Conservation (phyloP, 352 stramenopile species). For the Phytophthora sojae region DNA sequence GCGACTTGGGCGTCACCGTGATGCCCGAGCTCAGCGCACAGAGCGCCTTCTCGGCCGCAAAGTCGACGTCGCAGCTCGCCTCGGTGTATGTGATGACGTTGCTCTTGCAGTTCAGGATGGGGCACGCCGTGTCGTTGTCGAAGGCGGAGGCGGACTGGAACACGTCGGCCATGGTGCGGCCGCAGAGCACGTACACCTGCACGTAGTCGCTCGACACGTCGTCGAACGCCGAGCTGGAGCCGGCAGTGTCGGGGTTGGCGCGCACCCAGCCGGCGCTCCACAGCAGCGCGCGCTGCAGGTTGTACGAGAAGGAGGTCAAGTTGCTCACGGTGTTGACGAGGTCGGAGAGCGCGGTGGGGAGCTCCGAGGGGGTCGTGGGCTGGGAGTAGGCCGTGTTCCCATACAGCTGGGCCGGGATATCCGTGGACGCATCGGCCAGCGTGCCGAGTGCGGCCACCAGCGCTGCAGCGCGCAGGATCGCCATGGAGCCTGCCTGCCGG, state of each 20-base stretch:
- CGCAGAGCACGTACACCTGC: slow-evolving; percentile 53
- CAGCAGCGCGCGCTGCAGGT: slow-evolving; percentile 49
- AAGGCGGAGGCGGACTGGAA: slow-evolving; percentile 32
- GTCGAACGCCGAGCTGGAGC: background rate
- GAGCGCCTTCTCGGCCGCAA: slow-evolving; percentile 18
- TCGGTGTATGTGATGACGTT: slow-evolving; percentile 37
- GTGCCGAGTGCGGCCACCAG: background rate
- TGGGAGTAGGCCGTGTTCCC: slow-evolving; percentile 25
- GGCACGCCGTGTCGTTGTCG: slow-evolving; percentile 23
- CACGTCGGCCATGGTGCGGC: slow-evolving; percentile 50
- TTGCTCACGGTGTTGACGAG: slow-evolving; percentile 18
- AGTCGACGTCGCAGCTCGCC: slow-evolving; percentile 24
- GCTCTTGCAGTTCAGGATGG: slow-evolving; percentile 41
- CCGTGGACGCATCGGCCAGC: slow-evolving; percentile 5
- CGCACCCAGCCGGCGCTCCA: slow-evolving; percentile 50
- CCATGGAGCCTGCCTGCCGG: slow-evolving; percentile 3
- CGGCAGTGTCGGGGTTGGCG: background rate
- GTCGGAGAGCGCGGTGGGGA: slow-evolving; percentile 14
- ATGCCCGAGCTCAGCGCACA: slow-evolving; percentile 33
- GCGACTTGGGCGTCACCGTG: slow-evolving; percentile 10
- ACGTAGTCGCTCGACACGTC: slow-evolving; percentile 29
- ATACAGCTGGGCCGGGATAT: slow-evolving; percentile 28
- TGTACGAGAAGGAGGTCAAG: slow-evolving; percentile 19
- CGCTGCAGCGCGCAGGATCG: background rate
- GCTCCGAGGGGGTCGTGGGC: slow-evolving; percentile 11